Evolutionary conservation across 768 basidiomycete genomes (phyloP), one percentile per base, ranked within the genome.

Genomic region (Naematelia aurantialba): DNA sequence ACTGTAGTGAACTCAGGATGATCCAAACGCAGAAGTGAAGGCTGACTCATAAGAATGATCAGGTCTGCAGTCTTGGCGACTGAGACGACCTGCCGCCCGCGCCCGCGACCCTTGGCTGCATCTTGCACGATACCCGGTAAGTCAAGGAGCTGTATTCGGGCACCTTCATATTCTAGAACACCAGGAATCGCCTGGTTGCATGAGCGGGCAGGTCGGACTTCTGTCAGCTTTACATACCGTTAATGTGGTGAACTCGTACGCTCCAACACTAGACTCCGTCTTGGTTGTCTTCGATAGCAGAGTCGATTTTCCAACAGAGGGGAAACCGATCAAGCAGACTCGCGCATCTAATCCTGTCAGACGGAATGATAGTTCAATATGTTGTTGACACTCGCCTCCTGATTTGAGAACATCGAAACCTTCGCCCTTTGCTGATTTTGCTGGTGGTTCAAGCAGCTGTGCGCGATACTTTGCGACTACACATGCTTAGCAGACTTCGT

Each of bases 81-180:
- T 19, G 93, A 87, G 14, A 99, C 93, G 31, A 99, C 94, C 78
- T 99, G 94, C 65, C 94, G 85, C 27, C 94, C 94, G 66, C 94
- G 84, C 11, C 94, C 93, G 63, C 92, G 84, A 72, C 72, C 72
- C 52, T 74, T 74, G 8, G 79, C 75, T 8, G 79, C 79, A 49
- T 78, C 79, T 56, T 79, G 78, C 5, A 97, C 91, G 66, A 97
- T 97, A 77, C 93, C 93, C 1, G 93, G 93, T 29, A 97, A 80
- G 83, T 97, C 93, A 14, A 97, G 83, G 45, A 97, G 82, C 74
- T 99, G 96, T 57, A 98, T 92, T 45, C 90, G 83, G 1, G 87
- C 87, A 26, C 96, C 96, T 76, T 94, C 86, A 75, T 98, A 89
- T 70, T 98, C 93, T 17, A 98, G 85, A 2, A 98, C 96, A 50